phyloP scores from a whole-genome alignment of 495 filamentous ascomycete species.

The Neurospora sp. region DNA sequence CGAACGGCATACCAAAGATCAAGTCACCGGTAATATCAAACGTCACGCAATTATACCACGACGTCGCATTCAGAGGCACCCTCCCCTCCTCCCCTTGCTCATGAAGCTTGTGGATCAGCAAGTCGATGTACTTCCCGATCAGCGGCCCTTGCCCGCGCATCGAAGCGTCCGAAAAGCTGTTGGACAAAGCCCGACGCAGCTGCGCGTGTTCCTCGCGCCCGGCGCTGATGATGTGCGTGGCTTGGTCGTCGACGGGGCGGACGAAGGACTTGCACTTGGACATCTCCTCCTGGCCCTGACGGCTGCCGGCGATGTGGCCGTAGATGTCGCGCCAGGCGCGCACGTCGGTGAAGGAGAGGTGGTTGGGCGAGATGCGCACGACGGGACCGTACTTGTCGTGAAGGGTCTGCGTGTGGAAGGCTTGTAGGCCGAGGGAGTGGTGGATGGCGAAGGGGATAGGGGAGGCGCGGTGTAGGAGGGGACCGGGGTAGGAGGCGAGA shows the following conservation, averaged over 20 bases:
- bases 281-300: constrained; percentile 10
- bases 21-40: constrained; percentile 52
- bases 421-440: constrained; percentile 5
- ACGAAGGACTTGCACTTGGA: constrained; percentile 26
- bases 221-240: constrained; percentile 16
- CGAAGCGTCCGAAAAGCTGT: constrained; percentile 39
- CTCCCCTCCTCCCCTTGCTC: constrained; percentile 10
- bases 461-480: constrained; percentile 31
- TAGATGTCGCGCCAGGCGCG: constrained; percentile 52
- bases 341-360: constrained; percentile 44
- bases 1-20: constrained; percentile 44
- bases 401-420: constrained; percentile 11
- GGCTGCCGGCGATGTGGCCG: constrained; percentile 25
- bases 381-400: constrained; percentile 44
- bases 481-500: constrained; percentile 43
- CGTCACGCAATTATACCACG: constrained; percentile 45
- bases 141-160: constrained; percentile 30
- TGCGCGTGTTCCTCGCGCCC: constrained; percentile 27
- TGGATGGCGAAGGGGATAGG: constrained; percentile 22
- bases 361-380: constrained; percentile 45
- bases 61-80: constrained; percentile 20
- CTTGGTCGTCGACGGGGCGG: neutral
- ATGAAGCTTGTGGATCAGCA: constrained; percentile 26
- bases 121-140: constrained; percentile 27
- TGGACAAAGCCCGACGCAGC: constrained; percentile 34